Percentiles rank a stretch among this genome's conserved stretches.
These are phyloP conservation scores for Globisporangium iwayamae DNA, from an alignment of 352 stramenopile genomes.

Conservation along the genomic window DNA sequence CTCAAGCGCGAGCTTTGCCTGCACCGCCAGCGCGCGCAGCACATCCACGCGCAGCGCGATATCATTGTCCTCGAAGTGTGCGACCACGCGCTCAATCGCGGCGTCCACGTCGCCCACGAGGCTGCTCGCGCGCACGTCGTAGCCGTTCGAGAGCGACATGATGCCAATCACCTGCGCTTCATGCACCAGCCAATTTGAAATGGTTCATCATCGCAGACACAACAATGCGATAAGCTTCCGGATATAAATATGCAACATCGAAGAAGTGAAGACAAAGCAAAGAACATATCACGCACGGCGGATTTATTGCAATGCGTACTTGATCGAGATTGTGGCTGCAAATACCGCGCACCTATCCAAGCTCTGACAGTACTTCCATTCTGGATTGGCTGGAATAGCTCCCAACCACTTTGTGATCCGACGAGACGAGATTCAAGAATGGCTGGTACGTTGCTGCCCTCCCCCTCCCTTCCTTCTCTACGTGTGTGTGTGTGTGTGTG, in stretches of 20 bases:
- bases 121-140: slow-evolving; percentile 56
- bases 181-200: too few species aligned
- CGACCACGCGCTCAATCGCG: slow-evolving; percentile 67
- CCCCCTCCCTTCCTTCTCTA: neutral
- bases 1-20: slow-evolving; percentile 66
- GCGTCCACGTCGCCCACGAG: slow-evolving; percentile 55
- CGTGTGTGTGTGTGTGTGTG: neutral
- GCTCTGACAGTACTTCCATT: neutral
- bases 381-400: slow-evolving; percentile 1
- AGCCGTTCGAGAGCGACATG: slow-evolving; percentile 22
- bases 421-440: slow-evolving; percentile 3
- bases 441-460: slow-evolving; percentile 1
- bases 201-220: too few species aligned
- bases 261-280: too few species aligned
- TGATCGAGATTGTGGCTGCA: too few species aligned
- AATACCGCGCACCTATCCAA: neutral
- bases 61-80: slow-evolving; percentile 69
- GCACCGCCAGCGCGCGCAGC: slow-evolving; percentile 48
- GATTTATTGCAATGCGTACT: too few species aligned
- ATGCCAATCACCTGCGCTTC: too few species aligned
- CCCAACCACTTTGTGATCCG: neutral
- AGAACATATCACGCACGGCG: too few species aligned
- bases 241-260: too few species aligned
- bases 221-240: too few species aligned
- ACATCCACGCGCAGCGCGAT: slow-evolving; percentile 65